Percentiles rank a stretch among this genome's conserved stretches.
phyloP scores from a whole-genome alignment of 1,284 basidiomycete species.

The Ganoderma sinense region DNA sequence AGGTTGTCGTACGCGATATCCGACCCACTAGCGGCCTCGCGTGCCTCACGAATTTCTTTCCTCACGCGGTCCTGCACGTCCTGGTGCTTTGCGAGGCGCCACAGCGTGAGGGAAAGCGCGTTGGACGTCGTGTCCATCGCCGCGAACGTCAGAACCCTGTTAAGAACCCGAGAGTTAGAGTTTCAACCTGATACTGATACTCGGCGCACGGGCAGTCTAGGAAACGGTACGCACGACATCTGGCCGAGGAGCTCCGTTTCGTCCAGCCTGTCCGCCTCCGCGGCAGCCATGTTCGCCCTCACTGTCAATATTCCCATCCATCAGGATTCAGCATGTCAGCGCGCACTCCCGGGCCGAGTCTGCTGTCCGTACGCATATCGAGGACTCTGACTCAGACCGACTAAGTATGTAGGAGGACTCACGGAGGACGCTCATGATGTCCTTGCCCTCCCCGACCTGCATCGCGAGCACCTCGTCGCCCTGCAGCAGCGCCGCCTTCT shows the following conservation, averaged over 20 bases:
- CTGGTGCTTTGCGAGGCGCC: conserved; percentile 30
- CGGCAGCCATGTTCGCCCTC: conserved; percentile 14
- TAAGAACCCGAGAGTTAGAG: too few species aligned
- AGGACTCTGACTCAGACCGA: too few species aligned
- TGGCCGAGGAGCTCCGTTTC: conserved; percentile 24
- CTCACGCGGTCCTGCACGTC: conserved; percentile 27
- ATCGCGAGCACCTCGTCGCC: conserved; percentile 42
- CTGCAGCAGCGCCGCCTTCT: conserved; percentile 43
- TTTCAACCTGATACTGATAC: too few species aligned
- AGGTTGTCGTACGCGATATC: conserved; percentile 39
- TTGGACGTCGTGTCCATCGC: conserved; percentile 37
- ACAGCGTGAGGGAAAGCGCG: conserved; percentile 35
- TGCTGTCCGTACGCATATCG: too few species aligned
- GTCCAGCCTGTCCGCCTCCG: conserved; percentile 12
- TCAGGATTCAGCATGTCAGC: neutral
- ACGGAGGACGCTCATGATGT: conserved; percentile 55
- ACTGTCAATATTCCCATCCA: conserved; percentile 9
- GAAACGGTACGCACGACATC: conserved; percentile 16
- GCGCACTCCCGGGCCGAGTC: too few species aligned
- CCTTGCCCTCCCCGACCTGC: conserved; percentile 47
- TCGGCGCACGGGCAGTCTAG: too few species aligned
- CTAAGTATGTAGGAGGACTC: conserved; percentile 25
- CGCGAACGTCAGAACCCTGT: conserved; percentile 34
- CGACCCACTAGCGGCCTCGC: conserved; percentile 17
- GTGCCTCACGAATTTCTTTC: conserved; percentile 31